Base-by-base conservation (phyloP, 2,329 filamentous ascomycete genomes). In the Hypoxylon sp. region DNA sequence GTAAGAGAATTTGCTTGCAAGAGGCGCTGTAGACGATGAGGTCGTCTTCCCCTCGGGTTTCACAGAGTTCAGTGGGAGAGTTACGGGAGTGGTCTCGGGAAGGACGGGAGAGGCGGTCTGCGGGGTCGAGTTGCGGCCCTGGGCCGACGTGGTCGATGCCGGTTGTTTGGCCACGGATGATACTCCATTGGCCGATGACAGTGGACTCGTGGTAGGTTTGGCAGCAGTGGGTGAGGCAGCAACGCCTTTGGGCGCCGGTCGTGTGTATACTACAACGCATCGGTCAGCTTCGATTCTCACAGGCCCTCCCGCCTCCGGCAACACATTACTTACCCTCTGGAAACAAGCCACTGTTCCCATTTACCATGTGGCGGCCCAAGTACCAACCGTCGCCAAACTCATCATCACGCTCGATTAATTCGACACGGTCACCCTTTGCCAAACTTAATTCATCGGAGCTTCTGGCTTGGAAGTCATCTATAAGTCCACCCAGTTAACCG, bases 391-490 rank as follows among this genome's bases (percentile, higher is more conserved):
- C 92, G 65, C 91, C 91, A 77, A 96, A 96, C 77, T 96, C 92
- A 77, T 96, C 92, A 77, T 96, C 92, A 73, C 92, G 87, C 80
- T 96, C 92, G 69, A 95, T 87, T 67, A 96, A 81, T 80, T 95
- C 91, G 66, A 96, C 90, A 68, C 91, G 88, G 74, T 96, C 92
- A 72, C 92, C 94, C 75, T 96, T 96, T 58, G 88, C 84, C 70
- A 99, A 84, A 72, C 89, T 96, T 75, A 99, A 85, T 83, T 99
- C 96, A 80, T 99, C 96, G 61, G 92, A 91, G 78, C 93, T 96
- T 71, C 96, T 89, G 61, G 95, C 94, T 72, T 89, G 84, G 78
- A 99, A 98, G 80, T 97, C 93, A 80, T 69, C 67, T 69, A 38
- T 12, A 57, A 3, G 28, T 51, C 50, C 22, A 30, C 16, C 16